Evolutionary conservation across 768 basidiomycete species (phyloP).

Genomic region (Glaciozyma martinii): DNA sequence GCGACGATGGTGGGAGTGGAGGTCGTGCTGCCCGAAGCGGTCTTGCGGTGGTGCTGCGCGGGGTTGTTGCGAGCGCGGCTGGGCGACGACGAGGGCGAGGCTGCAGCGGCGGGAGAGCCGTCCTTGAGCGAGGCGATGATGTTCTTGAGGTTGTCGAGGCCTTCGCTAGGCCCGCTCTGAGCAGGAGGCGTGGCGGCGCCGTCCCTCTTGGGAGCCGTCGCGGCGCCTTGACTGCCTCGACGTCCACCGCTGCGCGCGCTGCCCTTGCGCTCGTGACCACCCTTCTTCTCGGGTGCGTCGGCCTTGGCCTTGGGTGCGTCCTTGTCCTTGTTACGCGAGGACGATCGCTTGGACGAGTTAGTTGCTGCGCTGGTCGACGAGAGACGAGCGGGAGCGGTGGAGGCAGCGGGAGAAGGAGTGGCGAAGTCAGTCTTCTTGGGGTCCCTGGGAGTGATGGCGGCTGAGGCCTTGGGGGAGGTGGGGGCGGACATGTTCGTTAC

Average conservation of each 20-base stretch:
- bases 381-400: no score
- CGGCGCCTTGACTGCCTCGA: neutral
- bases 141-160: conserved; percentile 24
- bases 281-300: neutral
- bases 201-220: neutral
- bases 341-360: neutral
- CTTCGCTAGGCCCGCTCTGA: neutral
- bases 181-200: neutral
- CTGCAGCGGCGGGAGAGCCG: neutral
- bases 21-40: neutral
- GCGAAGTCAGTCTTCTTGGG: no score
- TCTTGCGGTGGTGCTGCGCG: conserved; percentile 17
- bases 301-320: neutral
- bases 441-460: no score
- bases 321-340: neutral
- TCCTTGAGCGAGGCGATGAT: conserved; percentile 23
- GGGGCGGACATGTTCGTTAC: no score
- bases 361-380: no score
- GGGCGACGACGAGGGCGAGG: neutral
- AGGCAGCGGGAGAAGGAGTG: no score
- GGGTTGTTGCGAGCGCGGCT: neutral
- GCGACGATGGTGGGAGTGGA: conserved; percentile 5
- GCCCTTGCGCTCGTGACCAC: neutral
- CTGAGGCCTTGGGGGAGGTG: no score
- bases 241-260: neutral